Conservation (phyloP, 345 rosid species). For the Linum lewisii region DNA sequence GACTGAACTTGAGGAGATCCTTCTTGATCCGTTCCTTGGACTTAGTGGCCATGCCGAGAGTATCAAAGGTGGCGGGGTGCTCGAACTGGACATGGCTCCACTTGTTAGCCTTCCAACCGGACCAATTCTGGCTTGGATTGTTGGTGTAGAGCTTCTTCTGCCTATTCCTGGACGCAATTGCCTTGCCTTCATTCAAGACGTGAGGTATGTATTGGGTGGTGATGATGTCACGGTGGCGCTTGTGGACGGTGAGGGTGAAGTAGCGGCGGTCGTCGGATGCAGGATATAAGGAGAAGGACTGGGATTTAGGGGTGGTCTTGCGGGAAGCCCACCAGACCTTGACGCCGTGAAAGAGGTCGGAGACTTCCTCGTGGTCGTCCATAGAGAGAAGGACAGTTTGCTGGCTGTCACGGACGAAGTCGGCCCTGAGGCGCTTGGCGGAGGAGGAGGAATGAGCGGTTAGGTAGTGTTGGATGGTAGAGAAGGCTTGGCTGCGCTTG, state of each 20-base stretch:
- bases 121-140: neutral
- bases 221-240: neutral
- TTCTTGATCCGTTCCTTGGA: neutral
- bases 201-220: neutral
- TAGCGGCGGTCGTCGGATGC: neutral
- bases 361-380: too few species aligned
- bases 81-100: neutral
- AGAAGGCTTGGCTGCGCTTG: too few species aligned
- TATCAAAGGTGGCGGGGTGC: neutral
- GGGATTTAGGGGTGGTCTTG: too few species aligned
- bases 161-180: neutral
- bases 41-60: neutral
- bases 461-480: too few species aligned
- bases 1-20: neutral
- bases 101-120: neutral
- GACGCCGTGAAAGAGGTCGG: too few species aligned
- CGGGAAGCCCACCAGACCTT: too few species aligned
- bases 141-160: constrained; percentile 7
- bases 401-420: too few species aligned
- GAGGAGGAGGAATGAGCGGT: too few species aligned
- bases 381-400: too few species aligned
- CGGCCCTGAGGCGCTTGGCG: too few species aligned
- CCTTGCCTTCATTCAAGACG: constrained; percentile 6
- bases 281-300: neutral
- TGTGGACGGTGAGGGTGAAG: constrained; percentile 1